Evolutionary conservation across 768 basidiomycete species (phyloP).

Genomic region (Xerocomellus amylosporus): DNA sequence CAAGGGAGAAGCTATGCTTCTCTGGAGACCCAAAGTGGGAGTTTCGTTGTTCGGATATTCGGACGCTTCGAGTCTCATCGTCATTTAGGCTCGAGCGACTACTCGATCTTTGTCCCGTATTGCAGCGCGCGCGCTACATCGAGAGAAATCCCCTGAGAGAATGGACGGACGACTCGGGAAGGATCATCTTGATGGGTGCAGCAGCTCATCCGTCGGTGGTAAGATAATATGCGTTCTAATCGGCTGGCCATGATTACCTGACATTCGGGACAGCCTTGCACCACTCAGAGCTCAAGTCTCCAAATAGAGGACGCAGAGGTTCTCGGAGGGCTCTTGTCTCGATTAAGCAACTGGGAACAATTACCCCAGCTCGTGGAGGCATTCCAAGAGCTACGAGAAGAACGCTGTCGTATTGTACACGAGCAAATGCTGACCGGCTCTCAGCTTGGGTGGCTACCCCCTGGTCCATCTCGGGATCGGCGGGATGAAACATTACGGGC

Average conservation of each 20-base stretch:
- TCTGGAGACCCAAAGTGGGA: constrained; percentile 37
- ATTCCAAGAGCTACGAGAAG: constrained; percentile 54
- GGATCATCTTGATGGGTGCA: constrained; percentile 52
- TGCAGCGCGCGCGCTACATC: constrained; percentile 38
- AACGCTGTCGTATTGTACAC: constrained; percentile 40
- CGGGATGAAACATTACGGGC: constrained; percentile 39
- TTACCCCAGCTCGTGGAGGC: constrained; percentile 48
- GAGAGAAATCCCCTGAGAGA: constrained; percentile 33
- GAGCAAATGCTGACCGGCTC: constrained; percentile 42
- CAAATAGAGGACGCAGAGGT: constrained; percentile 31
- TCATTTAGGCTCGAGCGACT: constrained; percentile 33
- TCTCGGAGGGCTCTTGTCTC: constrained; percentile 33
- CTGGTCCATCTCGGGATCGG: constrained; percentile 39
- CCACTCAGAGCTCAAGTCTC: constrained; percentile 34
- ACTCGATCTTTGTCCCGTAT: constrained; percentile 33
- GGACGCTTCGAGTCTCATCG: background rate
- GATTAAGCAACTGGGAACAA: constrained; percentile 43
- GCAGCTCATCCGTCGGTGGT: constrained; percentile 56
- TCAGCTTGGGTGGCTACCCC: constrained; percentile 39
- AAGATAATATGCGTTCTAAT: constrained; percentile 12
- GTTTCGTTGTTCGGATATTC: background rate
- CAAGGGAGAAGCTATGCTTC: constrained; percentile 34
- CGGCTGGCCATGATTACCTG: background rate
- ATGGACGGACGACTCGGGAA: constrained; percentile 45
- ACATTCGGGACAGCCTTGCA: constrained; percentile 41